phyloP scores from a whole-genome alignment of 768 basidiomycete genomes.

The Flagelloscypha sp. region DNA sequence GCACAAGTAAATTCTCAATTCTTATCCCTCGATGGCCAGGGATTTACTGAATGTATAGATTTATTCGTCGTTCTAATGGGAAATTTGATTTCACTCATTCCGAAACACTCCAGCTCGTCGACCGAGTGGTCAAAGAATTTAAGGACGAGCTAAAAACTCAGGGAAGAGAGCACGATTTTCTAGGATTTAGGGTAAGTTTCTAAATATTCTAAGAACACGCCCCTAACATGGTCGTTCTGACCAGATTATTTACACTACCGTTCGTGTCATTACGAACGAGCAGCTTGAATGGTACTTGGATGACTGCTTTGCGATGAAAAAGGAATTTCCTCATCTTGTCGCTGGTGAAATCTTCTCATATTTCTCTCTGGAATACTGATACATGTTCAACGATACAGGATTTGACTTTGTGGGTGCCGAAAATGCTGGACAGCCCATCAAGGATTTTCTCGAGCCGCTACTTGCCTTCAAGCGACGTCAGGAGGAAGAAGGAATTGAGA shows the following conservation, averaged over 20 bases:
- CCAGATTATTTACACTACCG: conserved; percentile 65
- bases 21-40: not conserved
- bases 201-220: too few species aligned
- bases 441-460: conserved; percentile 53
- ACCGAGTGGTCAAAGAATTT: conserved; percentile 44
- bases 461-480: conserved; percentile 50
- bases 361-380: not conserved
- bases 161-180: conserved; percentile 52
- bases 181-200: conserved; percentile 50
- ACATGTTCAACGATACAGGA: conserved; percentile 28
- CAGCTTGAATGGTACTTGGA: conserved; percentile 60
- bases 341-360: conserved; percentile 35
- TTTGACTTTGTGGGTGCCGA: conserved; percentile 81
- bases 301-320: conserved; percentile 67
- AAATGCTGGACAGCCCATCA: conserved; percentile 49
- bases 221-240: not conserved
- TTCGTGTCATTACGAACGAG: conserved; percentile 46
- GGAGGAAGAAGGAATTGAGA: conserved; percentile 48
- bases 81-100: conserved; percentile 48
- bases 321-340: conserved; percentile 66
- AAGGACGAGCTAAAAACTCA: conserved; percentile 40
- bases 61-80: conserved; percentile 51
- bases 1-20: conserved; percentile 34
- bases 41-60: conserved; percentile 24
- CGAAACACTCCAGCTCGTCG: conserved; percentile 50